Percentiles rank a stretch among this genome's conserved stretches.
Conservation (phyloP, 1,139 yeast species). For the Kurtzmaniella quercitrusa region DNA sequence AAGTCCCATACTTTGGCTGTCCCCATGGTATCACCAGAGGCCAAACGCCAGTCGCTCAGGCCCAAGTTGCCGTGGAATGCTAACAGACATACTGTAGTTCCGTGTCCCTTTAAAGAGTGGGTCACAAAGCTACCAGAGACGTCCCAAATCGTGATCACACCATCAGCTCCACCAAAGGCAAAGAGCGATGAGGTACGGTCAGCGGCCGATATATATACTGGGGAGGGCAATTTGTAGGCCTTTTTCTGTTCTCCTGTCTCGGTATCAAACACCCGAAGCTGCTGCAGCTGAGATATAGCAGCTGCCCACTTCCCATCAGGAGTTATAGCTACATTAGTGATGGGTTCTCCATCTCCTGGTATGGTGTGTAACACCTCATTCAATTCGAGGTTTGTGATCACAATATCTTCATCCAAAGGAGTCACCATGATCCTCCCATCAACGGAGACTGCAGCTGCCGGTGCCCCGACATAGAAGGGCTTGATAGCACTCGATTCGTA, state of each 20-base stretch:
- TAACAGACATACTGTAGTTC: constrained; percentile 82
- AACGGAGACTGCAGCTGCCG: constrained; percentile 64
- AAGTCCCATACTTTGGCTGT: constrained; percentile 86
- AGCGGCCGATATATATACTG: constrained; percentile 71
- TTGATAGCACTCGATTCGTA: constrained; percentile 32
- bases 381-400: constrained; percentile 58
- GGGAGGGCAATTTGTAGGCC: constrained; percentile 61
- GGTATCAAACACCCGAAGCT: constrained; percentile 61
- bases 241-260: constrained; percentile 45
- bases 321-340: constrained; percentile 71
- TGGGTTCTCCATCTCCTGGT: constrained; percentile 81
- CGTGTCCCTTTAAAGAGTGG: constrained; percentile 91
- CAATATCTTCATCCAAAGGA: constrained; percentile 69
- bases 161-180: constrained; percentile 96
- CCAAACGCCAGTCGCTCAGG: constrained; percentile 70
- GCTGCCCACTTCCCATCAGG: constrained; percentile 73
- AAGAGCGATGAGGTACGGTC: constrained; percentile 82
- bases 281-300: constrained; percentile 79
- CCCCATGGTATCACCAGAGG: constrained; percentile 88
- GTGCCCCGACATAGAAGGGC: constrained; percentile 86
- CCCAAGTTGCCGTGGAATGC: constrained; percentile 70
- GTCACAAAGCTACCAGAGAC: constrained; percentile 83
- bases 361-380: constrained; percentile 57
- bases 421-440: constrained; percentile 76
- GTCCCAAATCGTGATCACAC: constrained; percentile 89